Conservation (phyloP, 2,329 filamentous ascomycete genomes). For the Claviceps humidiphila region DNA sequence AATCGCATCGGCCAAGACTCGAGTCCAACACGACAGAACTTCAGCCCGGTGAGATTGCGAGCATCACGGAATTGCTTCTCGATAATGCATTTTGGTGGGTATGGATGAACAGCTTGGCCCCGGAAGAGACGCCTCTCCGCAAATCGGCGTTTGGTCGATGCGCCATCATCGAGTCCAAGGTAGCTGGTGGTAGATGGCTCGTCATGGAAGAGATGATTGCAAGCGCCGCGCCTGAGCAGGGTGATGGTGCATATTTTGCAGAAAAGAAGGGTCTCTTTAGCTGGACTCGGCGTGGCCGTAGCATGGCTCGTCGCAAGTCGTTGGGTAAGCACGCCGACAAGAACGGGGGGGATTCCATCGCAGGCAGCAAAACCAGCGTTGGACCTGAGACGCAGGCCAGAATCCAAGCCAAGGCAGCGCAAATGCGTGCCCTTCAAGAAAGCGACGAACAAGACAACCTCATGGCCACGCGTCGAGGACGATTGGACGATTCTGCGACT, state of each 20-base stretch:
- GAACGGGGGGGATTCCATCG: constrained; percentile 26
- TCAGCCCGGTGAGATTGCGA: constrained; percentile 88
- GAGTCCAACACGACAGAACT: constrained; percentile 51
- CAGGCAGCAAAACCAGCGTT: constrained; percentile 66
- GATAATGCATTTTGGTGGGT: constrained; percentile 99
- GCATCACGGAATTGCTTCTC: constrained; percentile 71
- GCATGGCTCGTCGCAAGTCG: constrained; percentile 54
- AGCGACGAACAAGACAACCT: constrained; percentile 36
- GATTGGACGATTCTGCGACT: constrained; percentile 43
- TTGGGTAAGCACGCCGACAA: constrained; percentile 46
- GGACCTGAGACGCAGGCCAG: constrained; percentile 83
- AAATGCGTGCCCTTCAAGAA: constrained; percentile 61
- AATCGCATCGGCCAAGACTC: constrained; percentile 65
- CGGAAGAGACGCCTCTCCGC: constrained; percentile 70
- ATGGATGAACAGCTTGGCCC: constrained; percentile 93
- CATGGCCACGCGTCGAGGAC: constrained; percentile 33
- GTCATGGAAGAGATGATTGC: constrained; percentile 95
- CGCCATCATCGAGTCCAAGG: constrained; percentile 78
- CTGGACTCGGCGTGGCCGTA: constrained; percentile 59
- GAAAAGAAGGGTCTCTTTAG: constrained; percentile 94
- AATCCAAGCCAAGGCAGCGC: constrained; percentile 81
- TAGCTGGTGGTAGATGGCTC: constrained; percentile 73
- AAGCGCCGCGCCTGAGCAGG: constrained; percentile 74
- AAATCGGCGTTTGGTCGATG: constrained; percentile 93
- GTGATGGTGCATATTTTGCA: constrained; percentile 76